A percentile compares a stretch with the other conserved stretches of the same genome.
phyloP scores from a whole-genome alignment of 805 yeast species.

The Sugiyamaella boreocaroliniensis region DNA sequence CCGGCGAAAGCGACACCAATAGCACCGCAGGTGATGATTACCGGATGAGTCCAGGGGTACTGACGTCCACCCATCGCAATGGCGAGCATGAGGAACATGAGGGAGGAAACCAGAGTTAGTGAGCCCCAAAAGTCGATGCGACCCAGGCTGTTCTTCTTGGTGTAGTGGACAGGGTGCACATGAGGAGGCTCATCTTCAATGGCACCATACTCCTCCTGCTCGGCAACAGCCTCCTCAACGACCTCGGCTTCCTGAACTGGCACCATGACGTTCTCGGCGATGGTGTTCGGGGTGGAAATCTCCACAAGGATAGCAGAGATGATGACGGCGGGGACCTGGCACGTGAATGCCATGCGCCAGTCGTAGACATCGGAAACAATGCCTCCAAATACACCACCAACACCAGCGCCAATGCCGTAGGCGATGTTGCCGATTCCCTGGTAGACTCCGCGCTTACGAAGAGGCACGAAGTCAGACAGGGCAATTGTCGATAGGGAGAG shows the following conservation, averaged over 20 bases:
- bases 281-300: constrained; percentile 6
- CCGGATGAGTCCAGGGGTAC: constrained; percentile 40
- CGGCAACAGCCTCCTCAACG: constrained; percentile 36
- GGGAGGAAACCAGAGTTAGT: constrained; percentile 47
- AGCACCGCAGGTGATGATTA: constrained; percentile 34
- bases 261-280: constrained; percentile 16
- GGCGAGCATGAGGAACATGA: constrained; percentile 54
- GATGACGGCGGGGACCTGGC: constrained; percentile 37
- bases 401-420: constrained; percentile 69
- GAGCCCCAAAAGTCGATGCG: constrained; percentile 68
- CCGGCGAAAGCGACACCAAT: constrained; percentile 32
- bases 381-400: constrained; percentile 60
- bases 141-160: constrained; percentile 41
- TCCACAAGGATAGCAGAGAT: constrained; percentile 32
- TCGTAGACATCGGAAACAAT: constrained; percentile 45
- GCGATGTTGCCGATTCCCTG: constrained; percentile 78
- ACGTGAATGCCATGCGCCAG: constrained; percentile 50
- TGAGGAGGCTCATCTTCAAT: constrained; percentile 2
- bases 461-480: constrained; percentile 67
- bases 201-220: not conserved
- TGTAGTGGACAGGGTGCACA: constrained; percentile 5
- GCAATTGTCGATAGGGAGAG: constrained; percentile 68
- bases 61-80: constrained; percentile 61
- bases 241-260: constrained; percentile 6
- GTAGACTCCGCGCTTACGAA: constrained; percentile 69